Conservation (phyloP, 345 rosid genomes). For the Physaria fendleri region DNA sequence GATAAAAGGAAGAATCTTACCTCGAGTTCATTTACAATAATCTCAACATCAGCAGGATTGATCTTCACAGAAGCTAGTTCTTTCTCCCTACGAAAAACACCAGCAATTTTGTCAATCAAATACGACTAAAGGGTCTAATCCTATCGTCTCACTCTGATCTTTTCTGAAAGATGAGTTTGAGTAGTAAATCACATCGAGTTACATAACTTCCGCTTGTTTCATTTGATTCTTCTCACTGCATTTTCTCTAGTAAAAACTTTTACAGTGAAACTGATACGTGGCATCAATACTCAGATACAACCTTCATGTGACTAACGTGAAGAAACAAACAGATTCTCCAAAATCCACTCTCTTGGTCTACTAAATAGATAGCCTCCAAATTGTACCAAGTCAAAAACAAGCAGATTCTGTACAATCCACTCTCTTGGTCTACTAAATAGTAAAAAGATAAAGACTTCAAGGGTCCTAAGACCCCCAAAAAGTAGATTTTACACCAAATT, state of each 20-base stretch:
- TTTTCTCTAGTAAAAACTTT: not conserved
- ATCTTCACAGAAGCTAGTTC: slow-evolving; percentile 97
- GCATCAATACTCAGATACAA: not conserved
- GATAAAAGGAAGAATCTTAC: slow-evolving; percentile 27
- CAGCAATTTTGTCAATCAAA: not conserved
- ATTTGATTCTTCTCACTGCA: not conserved
- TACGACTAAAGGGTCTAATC: not conserved
- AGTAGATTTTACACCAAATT: not conserved
- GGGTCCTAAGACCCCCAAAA: not conserved
- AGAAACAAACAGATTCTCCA: not conserved
- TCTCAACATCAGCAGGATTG: slow-evolving; percentile 81
- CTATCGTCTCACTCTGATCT: not conserved
- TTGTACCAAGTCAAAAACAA: too few relatives aligned
- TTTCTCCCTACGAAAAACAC: slow-evolving; percentile 56
- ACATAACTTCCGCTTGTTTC: not conserved
- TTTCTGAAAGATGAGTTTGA: not conserved
- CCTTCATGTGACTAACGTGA: not conserved
- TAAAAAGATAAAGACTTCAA: too few relatives aligned
- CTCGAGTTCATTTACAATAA: slow-evolving; percentile 91
- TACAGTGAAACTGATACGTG: not conserved
- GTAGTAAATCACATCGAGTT: not conserved
- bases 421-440: not conserved
- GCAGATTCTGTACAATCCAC: not conserved
- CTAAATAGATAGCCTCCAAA: not conserved
- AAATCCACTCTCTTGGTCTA: not conserved